These are phyloP conservation scores for Anisodus tanguticus DNA, from an alignment of 257 asterid genomes.

Conservation along the genomic window DNA sequence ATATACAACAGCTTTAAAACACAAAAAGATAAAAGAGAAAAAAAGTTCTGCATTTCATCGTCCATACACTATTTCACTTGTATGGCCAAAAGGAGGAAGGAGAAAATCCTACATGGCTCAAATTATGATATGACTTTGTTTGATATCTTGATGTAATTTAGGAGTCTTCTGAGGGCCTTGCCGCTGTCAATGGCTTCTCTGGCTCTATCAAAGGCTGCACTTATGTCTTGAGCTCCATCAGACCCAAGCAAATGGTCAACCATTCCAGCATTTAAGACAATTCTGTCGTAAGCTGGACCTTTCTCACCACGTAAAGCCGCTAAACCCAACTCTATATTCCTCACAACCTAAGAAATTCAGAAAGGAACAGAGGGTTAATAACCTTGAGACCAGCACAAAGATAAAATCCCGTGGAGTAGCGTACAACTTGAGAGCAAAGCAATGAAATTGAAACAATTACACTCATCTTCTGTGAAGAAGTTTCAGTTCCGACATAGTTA, in stretches of 20 bases:
- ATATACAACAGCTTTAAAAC: background rate
- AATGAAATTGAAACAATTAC: constrained; percentile 6
- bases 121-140: constrained; percentile 44
- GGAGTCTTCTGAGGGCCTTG: constrained; percentile 70
- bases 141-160: constrained; percentile 72
- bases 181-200: constrained; percentile 94
- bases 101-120: background rate
- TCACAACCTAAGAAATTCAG: constrained; percentile 53
- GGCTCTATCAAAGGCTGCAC: constrained; percentile 78
- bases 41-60: background rate
- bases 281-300: constrained; percentile 90
- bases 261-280: constrained; percentile 87
- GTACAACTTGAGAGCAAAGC: constrained; percentile 8
- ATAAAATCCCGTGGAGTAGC: background rate
- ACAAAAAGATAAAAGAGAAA: background rate
- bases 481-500: background rate
- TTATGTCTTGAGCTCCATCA: constrained; percentile 83
- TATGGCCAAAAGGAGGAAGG: background rate
- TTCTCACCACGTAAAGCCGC: constrained; percentile 84
- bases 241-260: constrained; percentile 91
- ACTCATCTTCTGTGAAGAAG: background rate
- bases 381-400: background rate
- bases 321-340: constrained; percentile 86
- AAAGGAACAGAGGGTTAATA: constrained; percentile 19
- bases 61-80: background rate